A percentile compares a stretch with the other conserved stretches of the same genome.
These are phyloP conservation scores for Thoreauomyces humboldtii DNA, from an alignment of 192 early-diverging fungal genomes.

Conservation along the genomic window DNA sequence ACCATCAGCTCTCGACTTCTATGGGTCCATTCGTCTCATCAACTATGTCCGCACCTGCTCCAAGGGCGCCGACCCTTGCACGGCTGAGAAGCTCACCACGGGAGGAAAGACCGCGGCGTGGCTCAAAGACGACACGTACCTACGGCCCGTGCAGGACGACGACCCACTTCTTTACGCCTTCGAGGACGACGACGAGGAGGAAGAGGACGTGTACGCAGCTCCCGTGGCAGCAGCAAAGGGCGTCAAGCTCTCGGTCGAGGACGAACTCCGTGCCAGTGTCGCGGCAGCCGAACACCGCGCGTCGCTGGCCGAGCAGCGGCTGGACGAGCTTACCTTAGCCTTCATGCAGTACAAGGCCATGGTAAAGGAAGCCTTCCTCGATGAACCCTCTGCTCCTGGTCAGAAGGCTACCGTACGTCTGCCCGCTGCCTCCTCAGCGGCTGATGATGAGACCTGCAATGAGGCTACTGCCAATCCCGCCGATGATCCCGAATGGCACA, in stretches of 20 bases:
- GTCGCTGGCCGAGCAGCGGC: slow-evolving; percentile 27
- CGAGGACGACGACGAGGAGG: slow-evolving; percentile 49
- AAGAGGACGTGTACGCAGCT: slow-evolving; percentile 3
- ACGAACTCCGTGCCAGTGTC: slow-evolving; percentile 3
- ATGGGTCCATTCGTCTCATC: slow-evolving; percentile 79
- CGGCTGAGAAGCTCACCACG: slow-evolving; percentile 11
- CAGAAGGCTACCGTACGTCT: background rate
- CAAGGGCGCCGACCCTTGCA: slow-evolving; percentile 1
- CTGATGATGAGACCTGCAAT: background rate
- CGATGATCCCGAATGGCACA: slow-evolving; percentile 33
- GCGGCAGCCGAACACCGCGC: slow-evolving; percentile 28
- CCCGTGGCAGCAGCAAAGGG: slow-evolving; percentile 1
- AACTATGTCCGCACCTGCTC: slow-evolving; percentile 66
- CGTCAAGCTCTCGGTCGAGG: background rate
- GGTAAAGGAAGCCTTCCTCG: slow-evolving; percentile 45
- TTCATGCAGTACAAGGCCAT: slow-evolving; percentile 46
- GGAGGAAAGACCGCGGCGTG: slow-evolving; percentile 12
- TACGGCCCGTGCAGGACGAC: slow-evolving; percentile 48
- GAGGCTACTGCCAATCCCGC: background rate
- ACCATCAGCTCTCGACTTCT: slow-evolving; percentile 78
- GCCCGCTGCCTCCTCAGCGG: background rate
- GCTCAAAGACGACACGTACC: slow-evolving; percentile 39
- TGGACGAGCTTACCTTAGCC: slow-evolving; percentile 31
- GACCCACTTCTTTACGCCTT: slow-evolving; percentile 54
- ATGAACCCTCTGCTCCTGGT: slow-evolving; percentile 18